These are phyloP conservation scores for Moringa oleifera DNA, from an alignment of 345 rosid species.

Conservation along the genomic window DNA sequence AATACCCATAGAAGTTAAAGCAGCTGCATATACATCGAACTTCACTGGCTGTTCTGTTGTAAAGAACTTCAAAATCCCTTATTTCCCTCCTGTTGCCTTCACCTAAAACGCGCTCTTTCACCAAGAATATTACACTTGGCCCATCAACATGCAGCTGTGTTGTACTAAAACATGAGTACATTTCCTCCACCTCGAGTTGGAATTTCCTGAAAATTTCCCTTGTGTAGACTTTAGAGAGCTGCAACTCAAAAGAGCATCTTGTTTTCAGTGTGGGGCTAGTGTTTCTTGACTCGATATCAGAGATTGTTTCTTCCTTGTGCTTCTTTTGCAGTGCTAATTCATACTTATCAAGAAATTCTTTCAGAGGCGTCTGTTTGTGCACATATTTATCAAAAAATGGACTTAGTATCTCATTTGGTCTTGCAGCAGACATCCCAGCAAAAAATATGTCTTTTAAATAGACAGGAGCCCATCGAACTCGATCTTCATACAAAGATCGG, in stretches of 20 bases:
- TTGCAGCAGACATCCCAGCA: conserved; percentile 54
- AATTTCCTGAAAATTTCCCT: conserved; percentile 63
- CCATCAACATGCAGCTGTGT: conserved; percentile 66
- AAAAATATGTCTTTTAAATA: conserved; percentile 67
- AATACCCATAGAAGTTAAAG: conserved; percentile 75
- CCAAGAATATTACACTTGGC: conserved; percentile 55
- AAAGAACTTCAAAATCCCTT: conserved; percentile 64
- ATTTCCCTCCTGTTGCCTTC: conserved; percentile 57
- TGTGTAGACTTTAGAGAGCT: conserved; percentile 67
- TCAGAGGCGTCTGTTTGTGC: conserved; percentile 75
- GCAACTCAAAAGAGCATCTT: conserved; percentile 70
- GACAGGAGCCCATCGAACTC: conserved; percentile 78
- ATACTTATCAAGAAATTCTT: conserved; percentile 84
- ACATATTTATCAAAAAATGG: conserved; percentile 63
- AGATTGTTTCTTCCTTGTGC: conserved; percentile 62
- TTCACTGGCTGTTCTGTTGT: conserved; percentile 67
- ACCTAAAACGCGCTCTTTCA: conserved; percentile 57
- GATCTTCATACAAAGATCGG: conserved; percentile 59
- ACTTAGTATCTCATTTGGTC: conserved; percentile 41
- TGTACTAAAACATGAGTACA: conserved; percentile 80
- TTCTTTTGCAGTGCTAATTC: conserved; percentile 69
- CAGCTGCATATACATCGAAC: conserved; percentile 84
- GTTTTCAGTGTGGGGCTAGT: conserved; percentile 50
- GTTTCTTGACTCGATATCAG: conserved; percentile 54
- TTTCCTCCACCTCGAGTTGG: conserved; percentile 81